Conservation (phyloP, 140 eudicot genomes). For the Ambrosia hybrid region DNA sequence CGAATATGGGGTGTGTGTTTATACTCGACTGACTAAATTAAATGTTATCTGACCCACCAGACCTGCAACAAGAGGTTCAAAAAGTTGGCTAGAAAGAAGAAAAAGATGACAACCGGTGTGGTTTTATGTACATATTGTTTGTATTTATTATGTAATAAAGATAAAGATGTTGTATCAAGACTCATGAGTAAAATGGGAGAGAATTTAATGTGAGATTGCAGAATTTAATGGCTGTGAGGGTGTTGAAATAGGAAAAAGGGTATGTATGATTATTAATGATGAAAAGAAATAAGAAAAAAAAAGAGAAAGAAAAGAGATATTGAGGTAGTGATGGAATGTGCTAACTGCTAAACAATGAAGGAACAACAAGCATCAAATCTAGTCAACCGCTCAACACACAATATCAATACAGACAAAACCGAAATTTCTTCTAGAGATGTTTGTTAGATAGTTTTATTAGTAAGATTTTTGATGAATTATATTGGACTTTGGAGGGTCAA, state of each 20-base stretch:
- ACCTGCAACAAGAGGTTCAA: constrained; percentile 40
- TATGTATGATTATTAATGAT: constrained; percentile 23
- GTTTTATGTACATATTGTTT: not conserved
- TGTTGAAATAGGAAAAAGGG: constrained; percentile 18
- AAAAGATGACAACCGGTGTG: not conserved
- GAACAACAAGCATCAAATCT: constrained; percentile 19
- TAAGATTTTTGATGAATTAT: no score
- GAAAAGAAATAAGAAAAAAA: not conserved
- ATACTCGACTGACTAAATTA: constrained; percentile 19
- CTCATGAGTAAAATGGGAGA: constrained; percentile 2
- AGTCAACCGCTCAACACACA: constrained; percentile 23
- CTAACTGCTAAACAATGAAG: constrained; percentile 11
- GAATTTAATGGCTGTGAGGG: constrained; percentile 19
- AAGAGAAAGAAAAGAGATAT: not conserved
- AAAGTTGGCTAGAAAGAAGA: constrained; percentile 13
- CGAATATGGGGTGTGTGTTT: not conserved
- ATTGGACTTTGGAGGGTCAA: no score
- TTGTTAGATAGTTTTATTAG: not conserved
- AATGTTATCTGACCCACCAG: constrained; percentile 52
- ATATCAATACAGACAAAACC: not conserved
- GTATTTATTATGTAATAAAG: constrained; percentile 1
- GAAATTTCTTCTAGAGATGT: not conserved
- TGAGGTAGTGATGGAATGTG: constrained; percentile 24
- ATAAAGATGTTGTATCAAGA: no score
- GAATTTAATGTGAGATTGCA: constrained; percentile 34